Conservation (phyloP, 495 filamentous ascomycete species). For the Hypomontagnella monticulosa region DNA sequence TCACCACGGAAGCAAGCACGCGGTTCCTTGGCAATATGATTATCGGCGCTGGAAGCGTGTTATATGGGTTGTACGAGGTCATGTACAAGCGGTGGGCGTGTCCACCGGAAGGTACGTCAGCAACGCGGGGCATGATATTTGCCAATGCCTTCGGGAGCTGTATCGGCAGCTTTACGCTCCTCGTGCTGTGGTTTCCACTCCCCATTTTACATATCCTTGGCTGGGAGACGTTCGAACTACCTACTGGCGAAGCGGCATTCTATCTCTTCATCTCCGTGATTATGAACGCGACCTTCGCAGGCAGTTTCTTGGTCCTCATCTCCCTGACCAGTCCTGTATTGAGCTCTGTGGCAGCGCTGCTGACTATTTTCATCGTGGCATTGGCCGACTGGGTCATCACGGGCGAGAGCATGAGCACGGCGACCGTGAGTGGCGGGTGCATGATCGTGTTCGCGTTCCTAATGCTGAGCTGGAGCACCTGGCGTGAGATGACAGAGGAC, state of each 20-base stretch:
- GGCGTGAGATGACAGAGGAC: slow-evolving; percentile 89
- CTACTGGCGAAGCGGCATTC: slow-evolving; percentile 76
- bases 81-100: slow-evolving; percentile 93
- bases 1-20: slow-evolving; percentile 57
- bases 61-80: slow-evolving; percentile 98
- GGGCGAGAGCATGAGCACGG: slow-evolving; percentile 74
- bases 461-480: slow-evolving; percentile 89
- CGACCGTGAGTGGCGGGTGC: slow-evolving; percentile 82
- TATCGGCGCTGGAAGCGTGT: slow-evolving; percentile 90
- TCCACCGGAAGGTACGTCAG: slow-evolving; percentile 85
- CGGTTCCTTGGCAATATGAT: slow-evolving; percentile 85
- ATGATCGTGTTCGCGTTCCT: slow-evolving; percentile 88
- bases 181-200: slow-evolving; percentile 90
- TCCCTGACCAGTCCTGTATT: slow-evolving; percentile 91
- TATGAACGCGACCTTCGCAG: slow-evolving; percentile 89
- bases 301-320: slow-evolving; percentile 93
- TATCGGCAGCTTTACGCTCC: slow-evolving; percentile 84
- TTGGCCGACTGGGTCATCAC: slow-evolving; percentile 88
- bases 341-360: slow-evolving; percentile 86
- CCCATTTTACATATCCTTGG: slow-evolving; percentile 82
- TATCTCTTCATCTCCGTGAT: slow-evolving; percentile 82
- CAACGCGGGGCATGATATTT: slow-evolving; percentile 87
- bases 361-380: slow-evolving; percentile 97
- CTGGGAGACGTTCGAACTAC: slow-evolving; percentile 83
- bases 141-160: slow-evolving; percentile 89